Evolutionary conservation across 768 basidiomycete species (phyloP).

Genomic region (Mycena chlorophos): DNA sequence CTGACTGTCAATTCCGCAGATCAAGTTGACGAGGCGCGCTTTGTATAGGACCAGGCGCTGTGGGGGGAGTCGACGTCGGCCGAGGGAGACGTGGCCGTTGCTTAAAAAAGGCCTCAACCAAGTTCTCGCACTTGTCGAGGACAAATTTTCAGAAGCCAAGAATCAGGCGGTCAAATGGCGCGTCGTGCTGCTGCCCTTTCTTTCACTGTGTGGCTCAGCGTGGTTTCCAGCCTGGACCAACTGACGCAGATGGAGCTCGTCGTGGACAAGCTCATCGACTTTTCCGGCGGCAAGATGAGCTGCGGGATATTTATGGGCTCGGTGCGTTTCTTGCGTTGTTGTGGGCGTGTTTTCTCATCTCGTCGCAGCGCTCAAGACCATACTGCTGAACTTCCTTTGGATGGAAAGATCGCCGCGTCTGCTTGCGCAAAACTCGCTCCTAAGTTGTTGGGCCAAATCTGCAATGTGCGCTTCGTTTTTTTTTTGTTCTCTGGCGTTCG

Average conservation of each 20-base stretch:
- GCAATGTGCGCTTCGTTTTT: conserved; percentile 54
- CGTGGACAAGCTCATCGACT: conserved; percentile 86
- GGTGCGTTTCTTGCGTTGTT: conserved; percentile 48
- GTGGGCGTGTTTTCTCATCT: conserved; percentile 1
- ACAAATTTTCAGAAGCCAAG: conserved; percentile 97
- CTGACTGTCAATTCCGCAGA: too few species aligned
- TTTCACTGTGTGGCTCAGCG: conserved; percentile 15
- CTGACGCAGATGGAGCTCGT: conserved; percentile 81
- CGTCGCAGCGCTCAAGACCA: conserved; percentile 83
- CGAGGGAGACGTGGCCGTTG: conserved; percentile 83
- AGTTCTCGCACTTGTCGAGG: conserved; percentile 87
- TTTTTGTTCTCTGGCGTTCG: too few species aligned
- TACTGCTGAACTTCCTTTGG: conserved; percentile 85
- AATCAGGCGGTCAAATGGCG: conserved; percentile 96
- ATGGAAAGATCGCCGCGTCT: conserved; percentile 74
- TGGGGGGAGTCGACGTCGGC: too few species aligned
- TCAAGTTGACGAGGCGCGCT: too few species aligned
- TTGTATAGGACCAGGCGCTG: too few species aligned
- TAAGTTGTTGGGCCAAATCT: conserved; percentile 76
- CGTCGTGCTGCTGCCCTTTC: conserved; percentile 27
- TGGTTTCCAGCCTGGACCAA: conserved; percentile 74
- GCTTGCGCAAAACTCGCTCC: conserved; percentile 85
- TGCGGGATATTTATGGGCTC: conserved; percentile 90
- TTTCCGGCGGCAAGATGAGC: conserved; percentile 85
- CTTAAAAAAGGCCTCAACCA: conserved; percentile 82